Evolutionary conservation across 805 yeast genomes (phyloP), one percentile per base, ranked within the genome.

Genomic region (Naumovozyma castellii): DNA sequence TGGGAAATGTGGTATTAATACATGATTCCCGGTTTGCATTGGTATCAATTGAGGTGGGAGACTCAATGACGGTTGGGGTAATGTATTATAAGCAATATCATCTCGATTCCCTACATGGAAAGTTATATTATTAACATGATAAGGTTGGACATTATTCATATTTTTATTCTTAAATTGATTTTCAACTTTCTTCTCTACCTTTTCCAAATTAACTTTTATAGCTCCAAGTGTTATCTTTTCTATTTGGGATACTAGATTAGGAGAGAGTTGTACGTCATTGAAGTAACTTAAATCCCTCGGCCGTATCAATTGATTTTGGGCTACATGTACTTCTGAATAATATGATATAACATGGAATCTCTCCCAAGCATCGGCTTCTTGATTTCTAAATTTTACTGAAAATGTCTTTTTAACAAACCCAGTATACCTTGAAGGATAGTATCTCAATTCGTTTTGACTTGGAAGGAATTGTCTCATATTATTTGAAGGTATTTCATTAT

Each of bases 331-430:
- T 0, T 86, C 80, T 31, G 72, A 65, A 56, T 85, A 87, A 60
- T 87, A 87, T 6, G 87, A 76, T 3, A 87, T 76, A 39, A 87
- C 61, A 52, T 88, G 95, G 34, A 49, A 22, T 25, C 40, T 44
- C 35, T 44, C 42, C 15, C 30, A n/a, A 5, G 10, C 29, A n/a
- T 34, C 17, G 5, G 16, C 22, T 4, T 15, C 14, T 10, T 15
- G 8, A 10, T 19, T 31, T 18, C 57, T 56, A 13, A 80, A 59
- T 12, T 78, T 70, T 25, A 84, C 65, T 1, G 85, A 75, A 43
- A 85, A 64, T 0, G 96, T 84, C 59, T 86, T 86, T 59, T 87
- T 87, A 45, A 86, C 75, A 36, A 87, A 68, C 0, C 95, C 95
- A 34, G 57, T 51, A 36, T 50, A 50, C 34, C 45, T 51, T 17